phyloP scores from a whole-genome alignment of 2,329 filamentous ascomycete species.

The Xylogone sp. region DNA sequence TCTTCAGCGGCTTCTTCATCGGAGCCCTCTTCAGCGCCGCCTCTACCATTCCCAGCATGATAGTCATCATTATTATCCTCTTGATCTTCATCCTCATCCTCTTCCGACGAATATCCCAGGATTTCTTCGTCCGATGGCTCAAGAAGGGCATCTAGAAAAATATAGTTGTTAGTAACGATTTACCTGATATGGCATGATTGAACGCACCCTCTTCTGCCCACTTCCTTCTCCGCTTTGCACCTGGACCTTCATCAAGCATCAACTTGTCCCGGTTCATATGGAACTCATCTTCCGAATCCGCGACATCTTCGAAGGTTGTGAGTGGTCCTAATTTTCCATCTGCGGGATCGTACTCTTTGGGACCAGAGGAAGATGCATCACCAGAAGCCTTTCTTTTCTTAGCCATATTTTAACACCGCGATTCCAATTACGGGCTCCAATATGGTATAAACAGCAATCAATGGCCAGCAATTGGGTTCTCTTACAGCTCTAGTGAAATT shows the following conservation, averaged over 20 bases:
- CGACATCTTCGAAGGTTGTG: slow-evolving; percentile 74
- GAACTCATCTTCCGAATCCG: slow-evolving; percentile 92
- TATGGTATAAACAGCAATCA: background rate
- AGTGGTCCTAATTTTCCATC: slow-evolving; percentile 61
- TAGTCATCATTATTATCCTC: slow-evolving; percentile 20
- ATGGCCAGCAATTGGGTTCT: background rate
- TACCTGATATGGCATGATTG: background rate
- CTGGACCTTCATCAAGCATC: slow-evolving; percentile 75
- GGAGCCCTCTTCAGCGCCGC: slow-evolving; percentile 43
- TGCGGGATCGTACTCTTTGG: slow-evolving; percentile 49
- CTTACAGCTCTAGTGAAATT: background rate
- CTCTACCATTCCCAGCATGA: slow-evolving; percentile 55
- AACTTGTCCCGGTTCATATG: slow-evolving; percentile 84
- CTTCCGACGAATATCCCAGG: slow-evolving; percentile 44
- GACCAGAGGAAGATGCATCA: slow-evolving; percentile 42
- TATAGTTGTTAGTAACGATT: slow-evolving; percentile 8
- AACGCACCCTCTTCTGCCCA: slow-evolving; percentile 59
- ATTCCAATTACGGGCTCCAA: too few relatives aligned
- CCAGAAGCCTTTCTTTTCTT: slow-evolving; percentile 69
- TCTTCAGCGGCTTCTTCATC: slow-evolving; percentile 54
- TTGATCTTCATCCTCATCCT: slow-evolving; percentile 35
- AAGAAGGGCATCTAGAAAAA: slow-evolving; percentile 42
- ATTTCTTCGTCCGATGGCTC: slow-evolving; percentile 62
- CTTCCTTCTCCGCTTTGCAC: slow-evolving; percentile 72
- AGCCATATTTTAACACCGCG: slow-evolving; percentile 52